Percentiles rank a stretch among this genome's conserved stretches.
phyloP scores from a whole-genome alignment of 2,329 filamentous ascomycete genomes.

The Hysterium pulicare region DNA sequence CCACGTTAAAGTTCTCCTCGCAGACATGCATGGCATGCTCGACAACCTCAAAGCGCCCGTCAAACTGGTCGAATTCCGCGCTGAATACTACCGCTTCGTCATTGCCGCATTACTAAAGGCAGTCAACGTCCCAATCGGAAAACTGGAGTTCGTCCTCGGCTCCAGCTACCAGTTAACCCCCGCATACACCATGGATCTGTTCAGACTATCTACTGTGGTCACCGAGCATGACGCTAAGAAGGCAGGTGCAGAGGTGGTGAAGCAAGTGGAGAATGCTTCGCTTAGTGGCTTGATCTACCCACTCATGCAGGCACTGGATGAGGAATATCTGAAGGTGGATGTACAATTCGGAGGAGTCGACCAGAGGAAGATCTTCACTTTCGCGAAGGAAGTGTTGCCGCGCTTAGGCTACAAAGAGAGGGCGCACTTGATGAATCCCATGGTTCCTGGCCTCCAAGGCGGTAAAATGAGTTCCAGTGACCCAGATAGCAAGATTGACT shows the following conservation, averaged over 20 bases:
- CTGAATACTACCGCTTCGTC: conserved; percentile 75
- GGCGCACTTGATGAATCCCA: conserved; percentile 75
- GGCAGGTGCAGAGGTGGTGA: conserved; percentile 90
- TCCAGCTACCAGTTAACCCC: conserved; percentile 70
- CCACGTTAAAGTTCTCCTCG: conserved; percentile 74
- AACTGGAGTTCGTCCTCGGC: conserved; percentile 79
- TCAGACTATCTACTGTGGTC: conserved; percentile 67
- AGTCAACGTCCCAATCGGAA: conserved; percentile 73
- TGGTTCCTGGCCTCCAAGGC: conserved; percentile 80
- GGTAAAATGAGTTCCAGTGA: conserved; percentile 77
- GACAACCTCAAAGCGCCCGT: conserved; percentile 84
- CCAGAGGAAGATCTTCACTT: conserved; percentile 84
- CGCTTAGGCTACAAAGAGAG: conserved; percentile 77
- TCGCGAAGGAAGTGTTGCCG: conserved; percentile 80
- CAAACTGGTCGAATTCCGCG: conserved; percentile 78
- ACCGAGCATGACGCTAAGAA: conserved; percentile 82
- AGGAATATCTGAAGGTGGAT: conserved; percentile 78
- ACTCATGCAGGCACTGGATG: conserved; percentile 85
- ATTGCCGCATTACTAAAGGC: conserved; percentile 74
- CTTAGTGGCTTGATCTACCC: conserved; percentile 77
- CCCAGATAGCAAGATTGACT: conserved; percentile 81
- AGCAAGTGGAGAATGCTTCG: conserved; percentile 76
- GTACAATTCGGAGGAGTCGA: conserved; percentile 77
- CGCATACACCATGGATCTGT: conserved; percentile 83
- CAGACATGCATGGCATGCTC: conserved; percentile 65